phyloP scores from a whole-genome alignment of 169 alveolate species.

The Eimeria maxima region DNA sequence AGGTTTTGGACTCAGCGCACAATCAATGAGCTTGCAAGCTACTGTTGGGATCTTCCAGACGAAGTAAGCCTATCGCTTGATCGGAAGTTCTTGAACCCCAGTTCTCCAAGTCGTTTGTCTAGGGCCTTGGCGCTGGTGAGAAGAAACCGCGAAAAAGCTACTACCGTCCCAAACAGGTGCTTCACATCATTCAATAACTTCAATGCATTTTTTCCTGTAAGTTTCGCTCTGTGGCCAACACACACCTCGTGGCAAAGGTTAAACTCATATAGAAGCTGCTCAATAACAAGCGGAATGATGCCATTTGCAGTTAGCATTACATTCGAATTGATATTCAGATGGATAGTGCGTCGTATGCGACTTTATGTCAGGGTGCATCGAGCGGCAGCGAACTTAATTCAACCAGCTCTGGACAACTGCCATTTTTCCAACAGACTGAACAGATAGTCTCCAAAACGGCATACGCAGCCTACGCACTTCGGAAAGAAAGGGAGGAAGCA shows the following conservation, averaged over 20 bases:
- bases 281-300: too few relatives aligned
- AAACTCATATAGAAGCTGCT: background rate
- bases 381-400: background rate
- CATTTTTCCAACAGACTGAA: constrained; percentile 16
- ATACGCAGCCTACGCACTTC: constrained; percentile 55
- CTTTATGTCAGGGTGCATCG: constrained; percentile 21
- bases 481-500: constrained; percentile 51
- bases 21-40: constrained; percentile 42
- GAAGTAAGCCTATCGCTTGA: constrained; percentile 41
- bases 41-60: constrained; percentile 62
- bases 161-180: constrained; percentile 60
- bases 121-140: background rate
- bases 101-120: constrained; percentile 20
- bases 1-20: constrained; percentile 70
- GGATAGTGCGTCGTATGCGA: too few relatives aligned
- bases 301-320: background rate
- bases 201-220: constrained; percentile 31
- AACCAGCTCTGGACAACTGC: background rate
- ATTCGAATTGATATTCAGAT: background rate
- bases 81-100: constrained; percentile 30
- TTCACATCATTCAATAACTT: background rate
- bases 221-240: background rate
- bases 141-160: background rate
- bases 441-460: constrained; percentile 41
- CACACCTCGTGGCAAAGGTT: background rate